Evolutionary conservation across 768 basidiomycete genomes (phyloP).

Genomic region (Obba rivulosa): DNA sequence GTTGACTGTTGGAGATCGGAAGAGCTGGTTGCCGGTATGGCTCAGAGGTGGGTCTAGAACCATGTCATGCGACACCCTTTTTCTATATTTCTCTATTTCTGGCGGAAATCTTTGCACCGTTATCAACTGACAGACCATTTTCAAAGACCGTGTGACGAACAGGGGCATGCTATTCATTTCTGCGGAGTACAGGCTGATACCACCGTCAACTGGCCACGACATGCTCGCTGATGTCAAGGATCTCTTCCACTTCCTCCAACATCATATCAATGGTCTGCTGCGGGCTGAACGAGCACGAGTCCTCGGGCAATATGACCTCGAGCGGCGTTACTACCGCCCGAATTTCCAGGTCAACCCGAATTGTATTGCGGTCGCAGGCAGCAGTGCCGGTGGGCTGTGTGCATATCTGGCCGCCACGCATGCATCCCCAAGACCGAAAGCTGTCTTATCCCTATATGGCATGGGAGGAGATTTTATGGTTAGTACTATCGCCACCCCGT

Average conservation of each 20-base stretch:
- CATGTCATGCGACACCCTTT: not conserved
- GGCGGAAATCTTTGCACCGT: not conserved
- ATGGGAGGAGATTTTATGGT: conserved; percentile 58
- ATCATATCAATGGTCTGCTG: conserved; percentile 10
- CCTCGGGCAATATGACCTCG: not conserved
- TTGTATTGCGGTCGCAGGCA: conserved; percentile 47
- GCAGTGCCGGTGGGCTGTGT: conserved; percentile 59
- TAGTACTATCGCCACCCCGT: conserved; percentile 5
- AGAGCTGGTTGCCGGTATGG: conserved; percentile 66
- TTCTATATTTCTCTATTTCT: not conserved
- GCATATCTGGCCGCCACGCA: conserved; percentile 57
- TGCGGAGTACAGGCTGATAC: conserved; percentile 58
- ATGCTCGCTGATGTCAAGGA: conserved; percentile 55
- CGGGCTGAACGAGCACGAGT: not conserved
- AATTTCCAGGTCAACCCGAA: conserved; percentile 36
- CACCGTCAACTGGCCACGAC: conserved; percentile 47
- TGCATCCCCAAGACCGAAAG: conserved; percentile 47
- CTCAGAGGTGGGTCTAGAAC: conserved; percentile 38
- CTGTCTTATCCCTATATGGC: conserved; percentile 53
- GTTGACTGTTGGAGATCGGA: conserved; percentile 51
- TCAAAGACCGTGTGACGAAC: conserved; percentile 38
- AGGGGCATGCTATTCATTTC: conserved; percentile 54
- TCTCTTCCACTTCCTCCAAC: conserved; percentile 42
- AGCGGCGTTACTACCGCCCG: not conserved
- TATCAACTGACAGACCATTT: not conserved